Evolutionary conservation across 257 asterid genomes (phyloP), one percentile per base, ranked within the genome.

Genomic region (Coffea eugenioides): DNA sequence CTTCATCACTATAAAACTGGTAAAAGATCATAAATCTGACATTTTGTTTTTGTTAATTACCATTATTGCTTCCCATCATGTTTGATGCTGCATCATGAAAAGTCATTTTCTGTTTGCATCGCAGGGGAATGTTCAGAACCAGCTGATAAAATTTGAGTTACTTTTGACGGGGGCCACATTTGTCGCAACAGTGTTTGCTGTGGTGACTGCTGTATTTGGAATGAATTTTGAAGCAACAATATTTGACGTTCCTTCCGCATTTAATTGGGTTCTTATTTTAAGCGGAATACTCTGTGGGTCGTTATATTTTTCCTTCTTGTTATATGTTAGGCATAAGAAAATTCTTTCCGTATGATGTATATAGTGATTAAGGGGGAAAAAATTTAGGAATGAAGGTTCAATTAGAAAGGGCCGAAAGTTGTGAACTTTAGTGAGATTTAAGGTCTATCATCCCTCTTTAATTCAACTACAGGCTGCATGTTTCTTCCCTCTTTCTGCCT

Each of bases 121-220:
- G 83, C 95, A 96, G 99, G 98, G 97, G 48, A 94, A 90, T 90
- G 94, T 96, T 77, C 99, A 94, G 92, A 96, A 96, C 82, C 99
- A 94, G 82, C 87, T 94, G 83, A 96, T 96, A 78, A 91, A 96
- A 81, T 94, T 89, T 68, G 97, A 96, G 93, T 85, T 96, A 88
- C 97, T 96, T 79, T 89, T 96, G 67, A 94, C 98, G n/a, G 99
- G 97, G 16, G 99, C 99, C 45, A 92, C 97, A 27, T 96, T 96
- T 79, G 93, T 94, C 83, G 90, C 97, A 39, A 87, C 98, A 34
- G 71, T 92, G 71, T 96, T 94, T 80, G 90, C 97, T 65, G 97
- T 92, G 20, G 99, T 96, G 80, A 88, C 99, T n/a, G 99, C 92
- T 12, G 88, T 94, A 66, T 96, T 92, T 49, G 99, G 99, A 48